These are phyloP conservation scores for Plasmodium gaboni DNA, from an alignment of 169 alveolate genomes.

Conservation along the genomic window DNA sequence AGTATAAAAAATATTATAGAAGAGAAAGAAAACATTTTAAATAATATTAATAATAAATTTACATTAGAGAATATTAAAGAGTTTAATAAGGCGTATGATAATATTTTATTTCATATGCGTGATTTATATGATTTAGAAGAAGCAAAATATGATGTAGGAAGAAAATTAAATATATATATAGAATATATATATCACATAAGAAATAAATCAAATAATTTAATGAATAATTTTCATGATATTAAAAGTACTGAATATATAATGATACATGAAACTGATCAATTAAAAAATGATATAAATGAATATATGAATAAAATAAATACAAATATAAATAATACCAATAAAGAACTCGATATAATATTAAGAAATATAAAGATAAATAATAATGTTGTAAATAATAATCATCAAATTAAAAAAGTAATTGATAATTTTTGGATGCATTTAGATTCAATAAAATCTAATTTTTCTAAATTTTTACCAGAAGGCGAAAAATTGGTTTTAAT, in stretches of 20 bases:
- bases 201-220: conserved; percentile 3
- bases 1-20: conserved; percentile 7
- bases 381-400: not conserved
- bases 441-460: not conserved
- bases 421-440: conserved; percentile 11
- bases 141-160: not conserved
- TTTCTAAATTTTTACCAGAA: conserved; percentile 7
- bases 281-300: not conserved
- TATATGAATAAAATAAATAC: conserved; percentile 16
- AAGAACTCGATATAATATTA: conserved; percentile 2
- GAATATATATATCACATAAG: conserved; percentile 17
- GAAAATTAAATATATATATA: conserved; percentile 5
- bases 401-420: not conserved
- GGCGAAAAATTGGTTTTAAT: conserved; percentile 3
- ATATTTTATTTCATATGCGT: conserved; percentile 15
- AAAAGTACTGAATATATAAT: not conserved
- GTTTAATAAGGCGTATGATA: conserved; percentile 8
- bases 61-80: conserved; percentile 7
- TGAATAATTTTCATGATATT: conserved; percentile 16
- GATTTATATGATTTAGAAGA: conserved; percentile 21
- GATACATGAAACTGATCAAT: conserved; percentile 1
- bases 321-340: conserved; percentile 10
- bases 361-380: conserved; percentile 4
- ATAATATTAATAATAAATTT: not conserved
- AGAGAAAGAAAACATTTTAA: conserved; percentile 6